A percentile compares a stretch with the other conserved stretches of the same genome.
phyloP scores from a whole-genome alignment of 129 eudicot species.

The Logfia minima region DNA sequence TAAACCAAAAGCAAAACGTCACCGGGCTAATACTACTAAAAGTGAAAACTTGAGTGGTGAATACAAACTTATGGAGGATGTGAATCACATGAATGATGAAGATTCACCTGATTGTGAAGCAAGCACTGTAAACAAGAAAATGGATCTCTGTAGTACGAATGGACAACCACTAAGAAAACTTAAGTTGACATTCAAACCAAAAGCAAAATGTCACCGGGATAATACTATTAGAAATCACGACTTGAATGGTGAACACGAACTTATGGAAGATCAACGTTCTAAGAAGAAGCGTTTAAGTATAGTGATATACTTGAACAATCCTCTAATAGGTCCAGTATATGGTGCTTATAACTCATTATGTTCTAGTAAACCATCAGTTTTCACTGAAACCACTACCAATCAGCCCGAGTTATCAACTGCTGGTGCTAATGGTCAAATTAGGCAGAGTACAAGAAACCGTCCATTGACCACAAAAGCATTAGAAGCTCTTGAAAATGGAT shows the following conservation, averaged over 20 bases:
- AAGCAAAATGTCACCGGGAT: background rate
- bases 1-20: background rate
- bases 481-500: constrained; percentile 44
- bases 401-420: background rate
- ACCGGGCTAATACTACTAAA: background rate
- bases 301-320: constrained; percentile 40
- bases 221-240: background rate
- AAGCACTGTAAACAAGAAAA: too few relatives aligned
- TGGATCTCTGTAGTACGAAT: background rate
- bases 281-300: constrained; percentile 7
- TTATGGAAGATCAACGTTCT: background rate
- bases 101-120: background rate
- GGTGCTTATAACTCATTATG: constrained; percentile 4
- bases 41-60: background rate
- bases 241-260: background rate
- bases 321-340: constrained; percentile 27
- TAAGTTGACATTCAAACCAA: constrained; percentile 12
- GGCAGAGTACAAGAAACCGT: constrained; percentile 55
- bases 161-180: constrained; percentile 14
- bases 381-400: background rate
- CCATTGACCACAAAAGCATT: constrained; percentile 50
- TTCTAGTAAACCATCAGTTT: background rate
- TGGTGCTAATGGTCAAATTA: constrained; percentile 12
- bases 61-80: background rate
- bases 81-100: too few relatives aligned